phyloP scores from a whole-genome alignment of 169 alveolate species.

The Perkinsus marinus region DNA sequence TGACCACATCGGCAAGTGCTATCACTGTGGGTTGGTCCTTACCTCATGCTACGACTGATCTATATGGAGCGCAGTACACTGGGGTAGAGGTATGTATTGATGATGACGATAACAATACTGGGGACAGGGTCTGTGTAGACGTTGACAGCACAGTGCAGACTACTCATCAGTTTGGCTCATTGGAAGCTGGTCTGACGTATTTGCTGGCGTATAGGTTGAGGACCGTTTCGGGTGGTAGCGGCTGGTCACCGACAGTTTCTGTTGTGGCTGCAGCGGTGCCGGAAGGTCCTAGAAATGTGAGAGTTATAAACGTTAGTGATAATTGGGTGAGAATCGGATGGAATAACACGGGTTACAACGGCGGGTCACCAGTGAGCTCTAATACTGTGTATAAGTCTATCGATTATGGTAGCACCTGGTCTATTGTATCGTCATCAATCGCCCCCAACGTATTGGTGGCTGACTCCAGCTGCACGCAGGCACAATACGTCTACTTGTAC shows the following conservation, averaged over 20 bases:
- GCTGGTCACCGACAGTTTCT: background rate
- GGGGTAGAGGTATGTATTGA: background rate
- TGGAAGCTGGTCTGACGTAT: background rate
- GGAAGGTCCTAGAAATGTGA: background rate
- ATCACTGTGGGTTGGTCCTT: background rate
- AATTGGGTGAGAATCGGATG: background rate
- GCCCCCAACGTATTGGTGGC: background rate
- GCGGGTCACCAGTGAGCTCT: background rate
- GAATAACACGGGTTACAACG: slow-evolving; percentile 4
- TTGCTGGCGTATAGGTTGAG: background rate
- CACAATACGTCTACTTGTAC: background rate
- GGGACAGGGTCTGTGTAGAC: background rate
- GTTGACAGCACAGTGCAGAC: background rate
- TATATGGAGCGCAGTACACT: background rate
- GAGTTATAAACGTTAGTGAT: background rate
- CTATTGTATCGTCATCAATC: background rate
- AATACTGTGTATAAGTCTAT: background rate
- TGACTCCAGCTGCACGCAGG: background rate
- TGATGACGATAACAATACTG: background rate
- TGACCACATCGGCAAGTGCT: background rate
- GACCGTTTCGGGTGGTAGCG: background rate
- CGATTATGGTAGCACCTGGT: background rate
- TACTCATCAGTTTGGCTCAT: background rate
- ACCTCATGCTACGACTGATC: background rate
- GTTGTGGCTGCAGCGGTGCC: background rate